Evolutionary conservation across 257 asterid species (phyloP), one percentile per base, ranked within the genome.

Genomic region (Solanum bukasovii): DNA sequence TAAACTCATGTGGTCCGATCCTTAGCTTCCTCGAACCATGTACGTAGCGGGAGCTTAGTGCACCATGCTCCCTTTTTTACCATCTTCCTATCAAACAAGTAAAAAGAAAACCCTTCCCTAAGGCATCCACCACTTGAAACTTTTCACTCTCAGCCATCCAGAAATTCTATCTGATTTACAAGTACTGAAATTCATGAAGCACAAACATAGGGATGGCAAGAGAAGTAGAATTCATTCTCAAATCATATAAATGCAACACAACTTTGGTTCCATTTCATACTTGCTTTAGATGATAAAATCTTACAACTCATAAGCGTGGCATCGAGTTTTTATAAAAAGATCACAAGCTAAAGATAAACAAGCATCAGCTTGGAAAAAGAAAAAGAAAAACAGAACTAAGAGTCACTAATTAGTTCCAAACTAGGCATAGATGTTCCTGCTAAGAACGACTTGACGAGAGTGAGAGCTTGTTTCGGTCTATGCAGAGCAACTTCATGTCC

Each of bases 401-500:
- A 10, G 85, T 91, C 95, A 82, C 93, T 92, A 13, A 91, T 88
- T 23, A 84, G 92, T 49, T 93, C 90, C 72, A 87, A 89, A 61
- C 88, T 87, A 4, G 98, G 98, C 96, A 95, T 90, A 11, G 98
- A 87, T 3, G 84, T 77, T 87, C 98, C 99, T 4, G 94, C 87
- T 61, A 96, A 86, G 92, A 91, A 96, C 56, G 95, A 89, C 91
- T 92, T 88, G 90, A 93, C 13, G 31, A 96, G 94, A 4, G 95
- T 94, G 33, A 96, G 91, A 79, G 98, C 98, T 88, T 92, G 96
- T 87, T 93, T 95, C 0, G 99, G 99, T 63, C 89, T 94, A 87
- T 95, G 98, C 87, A 96, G 90, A 34, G 99, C 87, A 71, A 95
- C 98, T 92, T 96, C 98, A 87, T 95, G 99, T 37, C 99, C 99